Evolutionary conservation across 169 alveolate genomes (phyloP), one percentile per base, ranked within the genome.

Genomic region (Theileria orientalis): DNA sequence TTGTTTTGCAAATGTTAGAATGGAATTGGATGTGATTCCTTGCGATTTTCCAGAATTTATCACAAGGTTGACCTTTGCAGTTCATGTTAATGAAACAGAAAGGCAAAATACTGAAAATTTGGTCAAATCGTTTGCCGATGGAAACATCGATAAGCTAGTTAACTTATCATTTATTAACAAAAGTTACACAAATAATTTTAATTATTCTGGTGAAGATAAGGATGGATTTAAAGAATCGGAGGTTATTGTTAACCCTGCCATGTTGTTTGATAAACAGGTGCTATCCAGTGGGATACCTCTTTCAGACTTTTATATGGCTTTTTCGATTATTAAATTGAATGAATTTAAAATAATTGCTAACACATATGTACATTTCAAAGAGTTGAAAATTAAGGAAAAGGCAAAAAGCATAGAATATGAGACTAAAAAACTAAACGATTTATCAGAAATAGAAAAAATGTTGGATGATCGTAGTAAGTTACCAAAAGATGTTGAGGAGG

Each of bases 11-110:
- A 63, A 32, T 44, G 41, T 70, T n/a, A 74, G 46, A 46, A 74
- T 74, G 37, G 59, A 74, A 37, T 32, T 74, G 67, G 91, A 88
- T 37, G 90, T 86, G 21, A 85, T 91, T 42, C 94, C 93, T 35
- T 86, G 87, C 29, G 47, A 44, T 19, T 40, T 76, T 16, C 62
- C 78, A 7, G 85, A 76, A 41, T 76, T 51, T 54, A 76, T 76
- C 27, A 11, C 73, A 5, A 46, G 85, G 23, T 68, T 76, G 0
- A 54, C 74, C 21, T 67, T 76, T 49, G 85, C 85, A 13, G 76
- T 76, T 29, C 44, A 74, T 61, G 44, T 49, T 61, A 68, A 74
- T 29, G 83, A 74, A 67, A 23, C 60, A 33, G 44, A 47, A 27
- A 40, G 59, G 27, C 66, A 74, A 44, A 74, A 63, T 35, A 59